Evolutionary conservation across 495 filamentous ascomycete species (phyloP).

Genomic region (Talaromyces thailandensis): DNA sequence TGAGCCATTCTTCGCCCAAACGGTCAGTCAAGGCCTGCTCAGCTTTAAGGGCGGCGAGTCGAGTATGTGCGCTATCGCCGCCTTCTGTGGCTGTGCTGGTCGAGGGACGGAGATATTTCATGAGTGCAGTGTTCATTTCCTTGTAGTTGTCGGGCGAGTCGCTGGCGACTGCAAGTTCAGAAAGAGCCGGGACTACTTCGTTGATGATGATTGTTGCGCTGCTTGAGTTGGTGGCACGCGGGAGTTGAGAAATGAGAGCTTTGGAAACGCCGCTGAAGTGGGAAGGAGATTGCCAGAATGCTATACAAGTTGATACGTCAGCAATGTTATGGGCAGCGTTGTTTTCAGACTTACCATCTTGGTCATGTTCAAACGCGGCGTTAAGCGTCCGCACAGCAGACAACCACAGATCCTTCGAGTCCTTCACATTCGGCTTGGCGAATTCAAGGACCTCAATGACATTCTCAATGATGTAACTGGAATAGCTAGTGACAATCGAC

Average conservation of each 20-base stretch:
- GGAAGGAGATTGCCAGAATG: slow-evolving; percentile 85
- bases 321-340: too few relatives aligned
- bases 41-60: slow-evolving; percentile 70
- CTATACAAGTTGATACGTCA: too few relatives aligned
- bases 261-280: slow-evolving; percentile 66
- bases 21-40: slow-evolving; percentile 67
- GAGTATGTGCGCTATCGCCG: slow-evolving; percentile 37
- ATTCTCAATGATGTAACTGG: slow-evolving; percentile 72
- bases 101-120: slow-evolving; percentile 68
- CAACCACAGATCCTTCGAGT: slow-evolving; percentile 49
- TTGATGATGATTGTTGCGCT: slow-evolving; percentile 31
- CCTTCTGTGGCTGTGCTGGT: slow-evolving; percentile 42
- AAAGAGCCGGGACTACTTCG: slow-evolving; percentile 49
- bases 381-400: slow-evolving; percentile 57
- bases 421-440: slow-evolving; percentile 37
- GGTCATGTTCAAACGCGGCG: slow-evolving; percentile 72
- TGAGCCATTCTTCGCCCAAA: slow-evolving; percentile 87
- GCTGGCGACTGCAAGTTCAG: slow-evolving; percentile 66
- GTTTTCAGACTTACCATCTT: slow-evolving; percentile 50
- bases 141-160: slow-evolving; percentile 84
- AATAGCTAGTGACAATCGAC: slow-evolving; percentile 88
- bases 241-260: slow-evolving; percentile 60
- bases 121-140: slow-evolving; percentile 64
- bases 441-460: slow-evolving; percentile 53
- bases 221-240: slow-evolving; percentile 37